Evolutionary conservation across 352 stramenopile genomes (phyloP).

Genomic region (Phytophthora hibernalis): DNA sequence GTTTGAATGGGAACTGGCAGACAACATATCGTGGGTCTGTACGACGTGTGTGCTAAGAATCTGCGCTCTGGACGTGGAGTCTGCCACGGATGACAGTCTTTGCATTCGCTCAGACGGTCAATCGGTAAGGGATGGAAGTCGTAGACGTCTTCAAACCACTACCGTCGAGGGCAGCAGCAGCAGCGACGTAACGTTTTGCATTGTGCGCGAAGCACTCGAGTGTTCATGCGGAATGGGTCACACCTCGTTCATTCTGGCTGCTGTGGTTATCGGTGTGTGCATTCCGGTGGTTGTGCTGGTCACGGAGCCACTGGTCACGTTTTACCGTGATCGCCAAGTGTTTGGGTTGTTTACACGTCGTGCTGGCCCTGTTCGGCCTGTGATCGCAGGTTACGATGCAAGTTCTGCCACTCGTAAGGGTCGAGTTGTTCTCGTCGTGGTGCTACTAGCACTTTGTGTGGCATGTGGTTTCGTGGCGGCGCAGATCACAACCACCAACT

Average conservation of each 20-base stretch:
- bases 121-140: conserved; percentile 3
- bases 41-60: conserved; percentile 55
- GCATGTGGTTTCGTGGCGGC: conserved; percentile 44
- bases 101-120: conserved; percentile 62
- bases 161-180: conserved; percentile 13
- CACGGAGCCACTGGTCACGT: conserved; percentile 62
- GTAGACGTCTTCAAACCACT: conserved; percentile 22
- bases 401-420: conserved; percentile 46
- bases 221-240: conserved; percentile 58
- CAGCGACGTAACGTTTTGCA: conserved; percentile 50
- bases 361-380: conserved; percentile 36
- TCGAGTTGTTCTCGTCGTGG: conserved; percentile 41
- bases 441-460: conserved; percentile 44
- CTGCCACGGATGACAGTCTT: conserved; percentile 28
- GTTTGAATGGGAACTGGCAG: conserved; percentile 54
- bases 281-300: conserved; percentile 51
- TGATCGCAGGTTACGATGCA: conserved; percentile 40
- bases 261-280: conserved; percentile 47
- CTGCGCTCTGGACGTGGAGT: conserved; percentile 37
- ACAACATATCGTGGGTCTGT: conserved; percentile 50
- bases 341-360: conserved; percentile 52
- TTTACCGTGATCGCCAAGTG: conserved; percentile 65
- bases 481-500: conserved; percentile 46
- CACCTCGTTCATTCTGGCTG: conserved; percentile 46
- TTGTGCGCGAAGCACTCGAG: conserved; percentile 55